These are phyloP conservation scores for Paraleonurus japonicus DNA, from an alignment of 257 asterid species.

Conservation along the genomic window DNA sequence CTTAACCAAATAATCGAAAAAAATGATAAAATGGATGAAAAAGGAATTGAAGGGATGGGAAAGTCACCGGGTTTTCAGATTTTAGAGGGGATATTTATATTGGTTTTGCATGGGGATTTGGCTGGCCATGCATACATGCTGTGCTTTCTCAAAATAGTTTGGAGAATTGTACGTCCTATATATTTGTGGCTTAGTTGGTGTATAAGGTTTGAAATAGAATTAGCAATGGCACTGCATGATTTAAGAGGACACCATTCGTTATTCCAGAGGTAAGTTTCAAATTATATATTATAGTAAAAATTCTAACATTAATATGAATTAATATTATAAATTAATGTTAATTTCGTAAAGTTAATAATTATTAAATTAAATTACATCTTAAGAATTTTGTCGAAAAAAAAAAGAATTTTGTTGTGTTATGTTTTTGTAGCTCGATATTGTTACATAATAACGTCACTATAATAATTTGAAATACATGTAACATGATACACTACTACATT, in stretches of 20 bases:
- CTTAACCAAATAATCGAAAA: not conserved
- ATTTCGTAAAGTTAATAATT: too few relatives aligned
- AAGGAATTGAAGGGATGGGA: not conserved
- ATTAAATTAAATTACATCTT: too few relatives aligned
- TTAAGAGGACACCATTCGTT: not conserved
- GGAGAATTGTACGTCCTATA: not conserved
- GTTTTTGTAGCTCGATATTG: too few relatives aligned
- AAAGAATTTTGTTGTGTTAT: too few relatives aligned
- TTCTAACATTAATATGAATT: too few relatives aligned
- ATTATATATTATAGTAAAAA: too few relatives aligned
- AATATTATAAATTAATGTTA: too few relatives aligned
- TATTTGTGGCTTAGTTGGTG: not conserved
- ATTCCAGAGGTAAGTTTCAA: not conserved
- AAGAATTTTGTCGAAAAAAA: too few relatives aligned
- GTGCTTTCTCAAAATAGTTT: slow-evolving; percentile 8
- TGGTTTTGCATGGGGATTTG: not conserved
- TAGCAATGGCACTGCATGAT: not conserved
- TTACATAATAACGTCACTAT: too few relatives aligned
- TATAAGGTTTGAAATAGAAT: not conserved
- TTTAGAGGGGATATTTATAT: slow-evolving; percentile 14
- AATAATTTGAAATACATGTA: too few relatives aligned
- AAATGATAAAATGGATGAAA: not conserved
- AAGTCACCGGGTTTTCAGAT: not conserved
- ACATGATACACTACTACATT: too few relatives aligned
- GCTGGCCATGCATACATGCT: slow-evolving; percentile 15